A percentile compares a stretch with the other conserved stretches of the same genome.
Conservation (phyloP, 2,329 filamentous ascomycete species). For the Teratosphaeria zuluensis region DNA sequence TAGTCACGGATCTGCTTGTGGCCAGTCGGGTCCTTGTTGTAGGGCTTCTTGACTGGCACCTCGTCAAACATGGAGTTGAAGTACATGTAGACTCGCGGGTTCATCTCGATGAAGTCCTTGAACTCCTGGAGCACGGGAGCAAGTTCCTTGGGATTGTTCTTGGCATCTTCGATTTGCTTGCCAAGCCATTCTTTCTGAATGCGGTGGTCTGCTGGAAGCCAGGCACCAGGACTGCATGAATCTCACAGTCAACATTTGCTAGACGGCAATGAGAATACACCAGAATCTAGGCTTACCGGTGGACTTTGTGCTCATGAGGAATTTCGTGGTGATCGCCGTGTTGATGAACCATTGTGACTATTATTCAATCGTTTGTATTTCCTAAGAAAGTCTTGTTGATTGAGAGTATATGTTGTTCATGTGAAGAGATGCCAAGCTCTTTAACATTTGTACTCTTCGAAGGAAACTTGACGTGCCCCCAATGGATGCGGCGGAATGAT, state of each 20-base stretch:
- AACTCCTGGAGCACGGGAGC: constrained; percentile 56
- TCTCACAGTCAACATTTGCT: background rate
- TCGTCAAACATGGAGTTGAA: constrained; percentile 56
- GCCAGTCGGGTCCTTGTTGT: constrained; percentile 52
- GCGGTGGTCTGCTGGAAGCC: constrained; percentile 55
- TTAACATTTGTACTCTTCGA: background rate
- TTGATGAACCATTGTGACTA: constrained; percentile 17
- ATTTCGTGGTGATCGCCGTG: constrained; percentile 41
- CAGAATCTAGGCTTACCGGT: constrained; percentile 31
- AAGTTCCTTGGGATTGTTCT: constrained; percentile 41
- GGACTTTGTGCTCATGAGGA: constrained; percentile 37
- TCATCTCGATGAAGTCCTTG: constrained; percentile 54
- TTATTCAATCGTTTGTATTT: background rate
- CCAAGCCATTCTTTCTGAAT: constrained; percentile 55
- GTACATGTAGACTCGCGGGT: constrained; percentile 56
- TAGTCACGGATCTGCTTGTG: constrained; percentile 56
- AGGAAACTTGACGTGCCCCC: background rate
- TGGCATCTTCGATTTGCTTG: constrained; percentile 46
- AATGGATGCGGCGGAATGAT: background rate
- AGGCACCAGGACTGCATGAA: constrained; percentile 41
- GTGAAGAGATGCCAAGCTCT: background rate
- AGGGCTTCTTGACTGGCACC: constrained; percentile 51
- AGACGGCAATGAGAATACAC: background rate
- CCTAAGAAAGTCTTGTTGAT: background rate
- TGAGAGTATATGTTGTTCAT: background rate